Evolutionary conservation across 306 rosid genomes (phyloP), one percentile per base, ranked within the genome.

Genomic region (Cicer cuneatum): DNA sequence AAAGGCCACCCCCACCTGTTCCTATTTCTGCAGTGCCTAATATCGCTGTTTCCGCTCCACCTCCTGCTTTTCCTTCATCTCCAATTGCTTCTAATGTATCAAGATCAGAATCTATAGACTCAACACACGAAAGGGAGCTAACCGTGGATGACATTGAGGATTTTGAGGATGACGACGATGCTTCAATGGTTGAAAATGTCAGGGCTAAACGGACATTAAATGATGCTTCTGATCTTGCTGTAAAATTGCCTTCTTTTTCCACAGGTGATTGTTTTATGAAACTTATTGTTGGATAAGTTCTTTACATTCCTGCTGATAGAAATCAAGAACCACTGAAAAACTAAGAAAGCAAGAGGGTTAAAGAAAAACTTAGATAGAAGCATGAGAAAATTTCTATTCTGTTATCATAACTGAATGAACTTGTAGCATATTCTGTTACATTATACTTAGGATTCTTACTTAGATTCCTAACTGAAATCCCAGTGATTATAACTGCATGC

Each of bases 61-160:
- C 88, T 60, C 86, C 85, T 21, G 80, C 75, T 59, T 82, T 57
- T 67, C 86, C 86, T 39, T 37, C 87, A 71, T 88, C 88, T 24
- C 88, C 89, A 0, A 63, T 78, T 75, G 81, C 69, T 64, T 82
- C 95, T 66, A 85, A 59, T 87, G 67, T 85, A 59, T 88, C 92
- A 37, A 84, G 92, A 87, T 92, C 99, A 4, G 90, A 84, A 79
- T 92, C 99, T 59, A 86, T 94, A 74, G 87, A 85, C 85, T 86
- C 96, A 45, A 76, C 86, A 9, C 95, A 87, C 76, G 87, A 83
- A 81, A 89, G 80, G 69, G 99, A 92, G 79, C 77, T 94, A 18
- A 94, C 97, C 8, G 90, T 92, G 72, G 96, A 94, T 87, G 99
- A 90, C 79, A 94, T 94, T 68, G 97, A 92, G 46, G 97, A 94